Conservation (phyloP, 1,139 yeast species). For the Ogataea hybrid region DNA sequence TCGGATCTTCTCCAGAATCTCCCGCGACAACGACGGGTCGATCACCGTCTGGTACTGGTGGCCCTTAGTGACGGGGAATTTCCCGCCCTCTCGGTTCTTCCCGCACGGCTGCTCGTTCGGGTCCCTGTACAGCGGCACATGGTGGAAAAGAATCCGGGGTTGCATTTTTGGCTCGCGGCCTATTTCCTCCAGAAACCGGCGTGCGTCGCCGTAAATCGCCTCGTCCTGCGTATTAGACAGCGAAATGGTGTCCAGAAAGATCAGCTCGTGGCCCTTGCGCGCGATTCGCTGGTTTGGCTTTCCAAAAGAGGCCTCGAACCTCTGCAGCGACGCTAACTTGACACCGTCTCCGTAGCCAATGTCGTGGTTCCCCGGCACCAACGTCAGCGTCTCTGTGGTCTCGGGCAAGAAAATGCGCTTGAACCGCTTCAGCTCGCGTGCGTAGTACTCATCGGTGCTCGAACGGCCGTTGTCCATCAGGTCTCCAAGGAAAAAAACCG, state of each 20-base stretch:
- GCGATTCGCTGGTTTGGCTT: conserved; percentile 35
- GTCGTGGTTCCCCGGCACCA: conserved; percentile 57
- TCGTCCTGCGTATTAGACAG: conserved; percentile 36
- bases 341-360: conserved; percentile 55
- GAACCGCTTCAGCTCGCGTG: conserved; percentile 40
- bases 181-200: conserved; percentile 34
- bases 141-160: conserved; percentile 41
- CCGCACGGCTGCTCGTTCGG: conserved; percentile 42
- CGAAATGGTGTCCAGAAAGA: conserved; percentile 46
- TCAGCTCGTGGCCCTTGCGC: conserved; percentile 43
- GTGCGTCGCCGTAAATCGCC: conserved; percentile 33
- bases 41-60: conserved; percentile 54
- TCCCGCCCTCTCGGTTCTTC: conserved; percentile 39
- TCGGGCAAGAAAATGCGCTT: conserved; percentile 36
- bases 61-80: conserved; percentile 37
- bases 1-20: conserved; percentile 34
- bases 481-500: conserved; percentile 52
- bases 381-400: conserved; percentile 29
- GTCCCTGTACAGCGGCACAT: conserved; percentile 48
- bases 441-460: conserved; percentile 40
- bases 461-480: conserved; percentile 53
- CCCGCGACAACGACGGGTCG: conserved; percentile 32
- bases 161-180: conserved; percentile 10
- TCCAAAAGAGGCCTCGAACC: conserved; percentile 45
- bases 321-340: conserved; percentile 35